Evolutionary conservation across 2,329 filamentous ascomycete genomes (phyloP).

Genomic region (Botrytis elliptica): DNA sequence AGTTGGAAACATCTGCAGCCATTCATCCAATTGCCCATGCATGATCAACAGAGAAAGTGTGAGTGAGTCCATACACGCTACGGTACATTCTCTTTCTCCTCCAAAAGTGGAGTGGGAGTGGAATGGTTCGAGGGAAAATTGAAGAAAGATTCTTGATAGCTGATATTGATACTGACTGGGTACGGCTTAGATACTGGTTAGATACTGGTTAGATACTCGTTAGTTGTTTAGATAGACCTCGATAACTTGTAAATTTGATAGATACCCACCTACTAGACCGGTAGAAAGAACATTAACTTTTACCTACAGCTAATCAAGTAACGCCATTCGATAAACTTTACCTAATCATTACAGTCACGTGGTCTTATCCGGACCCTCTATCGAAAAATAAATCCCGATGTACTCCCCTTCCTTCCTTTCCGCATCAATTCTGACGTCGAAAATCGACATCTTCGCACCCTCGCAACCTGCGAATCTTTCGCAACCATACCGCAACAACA

Average conservation of each 20-base stretch:
- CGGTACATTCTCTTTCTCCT: not conserved
- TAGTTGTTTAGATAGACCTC: not conserved
- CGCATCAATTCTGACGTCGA: not conserved
- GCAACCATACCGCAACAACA: not conserved
- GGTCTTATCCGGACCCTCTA: conserved; percentile 6
- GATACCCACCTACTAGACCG: not conserved
- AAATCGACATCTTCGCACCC: not conserved
- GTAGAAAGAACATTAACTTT: not conserved
- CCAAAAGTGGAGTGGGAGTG: not conserved
- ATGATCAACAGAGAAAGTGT: not conserved
- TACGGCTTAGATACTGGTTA: not conserved
- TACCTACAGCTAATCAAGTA: not conserved
- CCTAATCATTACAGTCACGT: not conserved
- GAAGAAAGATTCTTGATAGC: not conserved
- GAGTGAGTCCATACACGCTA: not conserved
- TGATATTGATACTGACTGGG: not conserved
- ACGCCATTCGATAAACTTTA: not conserved
- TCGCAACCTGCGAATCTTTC: not conserved
- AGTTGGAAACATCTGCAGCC: not conserved
- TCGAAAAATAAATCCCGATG: conserved; percentile 13
- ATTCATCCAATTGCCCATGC: not conserved
- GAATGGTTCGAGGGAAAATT: not conserved
- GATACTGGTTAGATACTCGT: not conserved
- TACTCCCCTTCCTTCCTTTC: conserved; percentile 2
- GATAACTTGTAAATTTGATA: not conserved